phyloP scores from a whole-genome alignment of 768 basidiomycete genomes.

The Lactarius pseudohatsudake region DNA sequence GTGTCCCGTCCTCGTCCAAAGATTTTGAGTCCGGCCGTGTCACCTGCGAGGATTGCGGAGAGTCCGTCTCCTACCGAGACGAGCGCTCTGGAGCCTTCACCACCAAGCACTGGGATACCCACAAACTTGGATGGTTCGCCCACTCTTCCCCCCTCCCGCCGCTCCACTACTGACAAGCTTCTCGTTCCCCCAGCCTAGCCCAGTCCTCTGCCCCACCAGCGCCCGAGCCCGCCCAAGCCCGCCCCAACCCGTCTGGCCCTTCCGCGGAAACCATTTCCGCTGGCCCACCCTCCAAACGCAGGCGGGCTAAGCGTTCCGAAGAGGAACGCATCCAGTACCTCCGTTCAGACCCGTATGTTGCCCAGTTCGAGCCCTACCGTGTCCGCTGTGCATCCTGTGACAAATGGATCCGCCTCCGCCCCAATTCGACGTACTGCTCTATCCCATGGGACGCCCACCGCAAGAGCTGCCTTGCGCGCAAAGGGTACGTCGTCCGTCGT shows the following conservation, averaged over 20 bases:
- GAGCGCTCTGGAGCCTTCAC: conserved; percentile 63
- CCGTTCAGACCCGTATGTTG: conserved; percentile 71
- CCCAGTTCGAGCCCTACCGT: conserved; percentile 77
- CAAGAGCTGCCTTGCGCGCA: conserved; percentile 79
- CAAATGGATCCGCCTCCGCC: conserved; percentile 83
- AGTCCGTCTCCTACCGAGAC: conserved; percentile 65
- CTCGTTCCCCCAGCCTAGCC: conserved; percentile 7
- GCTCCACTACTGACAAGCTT: neutral
- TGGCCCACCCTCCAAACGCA: conserved; percentile 47
- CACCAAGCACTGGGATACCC: conserved; percentile 65
- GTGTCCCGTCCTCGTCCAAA: conserved; percentile 19
- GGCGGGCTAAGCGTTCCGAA: conserved; percentile 74
- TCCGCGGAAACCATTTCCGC: conserved; percentile 6
- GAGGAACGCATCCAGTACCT: conserved; percentile 73
- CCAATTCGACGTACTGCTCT: conserved; percentile 85
- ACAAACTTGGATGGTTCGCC: conserved; percentile 55
- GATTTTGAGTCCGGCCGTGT: conserved; percentile 70
- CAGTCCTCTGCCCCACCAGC: conserved; percentile 15
- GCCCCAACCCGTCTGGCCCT: neutral
- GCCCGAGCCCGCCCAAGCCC: neutral
- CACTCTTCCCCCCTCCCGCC: neutral
- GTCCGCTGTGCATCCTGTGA: conserved; percentile 79
- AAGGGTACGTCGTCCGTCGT: conserved; percentile 49
- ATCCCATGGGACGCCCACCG: conserved; percentile 87
- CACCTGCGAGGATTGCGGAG: conserved; percentile 62